Percentiles rank a stretch among this genome's conserved stretches.
Evolutionary conservation across 768 basidiomycete genomes (phyloP).

Genomic region (Naganishia kalamii): DNA sequence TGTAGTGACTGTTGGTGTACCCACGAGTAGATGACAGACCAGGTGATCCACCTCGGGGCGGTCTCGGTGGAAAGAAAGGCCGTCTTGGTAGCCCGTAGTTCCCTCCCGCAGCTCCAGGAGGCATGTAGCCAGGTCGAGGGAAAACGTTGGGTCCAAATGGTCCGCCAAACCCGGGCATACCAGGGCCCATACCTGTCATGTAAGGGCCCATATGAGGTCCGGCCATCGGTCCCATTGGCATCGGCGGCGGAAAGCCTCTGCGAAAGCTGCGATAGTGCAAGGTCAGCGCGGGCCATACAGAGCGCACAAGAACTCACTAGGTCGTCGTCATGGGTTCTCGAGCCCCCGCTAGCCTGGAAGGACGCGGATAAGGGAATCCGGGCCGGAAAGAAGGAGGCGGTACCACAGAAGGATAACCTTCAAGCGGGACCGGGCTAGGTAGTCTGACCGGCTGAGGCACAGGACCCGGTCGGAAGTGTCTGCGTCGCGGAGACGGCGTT

Average conservation of each 20-base stretch:
- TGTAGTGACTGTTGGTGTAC: constrained; percentile 5
- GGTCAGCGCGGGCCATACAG: neutral
- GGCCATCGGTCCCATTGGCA: constrained; percentile 22
- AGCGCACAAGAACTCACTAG: constrained; percentile 29
- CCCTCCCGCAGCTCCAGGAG: constrained; percentile 41
- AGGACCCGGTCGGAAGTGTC: constrained; percentile 19
- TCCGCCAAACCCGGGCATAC: constrained; percentile 42
- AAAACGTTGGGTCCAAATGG: constrained; percentile 45
- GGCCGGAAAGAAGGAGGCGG: constrained; percentile 14
- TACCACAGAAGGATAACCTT: constrained; percentile 7
- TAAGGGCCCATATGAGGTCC: constrained; percentile 43
- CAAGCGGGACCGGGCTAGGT: constrained; percentile 17
- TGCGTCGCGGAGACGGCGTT: neutral
- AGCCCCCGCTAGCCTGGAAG: constrained; percentile 42
- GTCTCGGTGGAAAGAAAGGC: constrained; percentile 16
- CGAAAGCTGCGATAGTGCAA: constrained; percentile 9
- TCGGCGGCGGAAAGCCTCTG: constrained; percentile 21
- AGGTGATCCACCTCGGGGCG: constrained; percentile 17
- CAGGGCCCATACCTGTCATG: constrained; percentile 43
- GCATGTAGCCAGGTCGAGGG: constrained; percentile 43
- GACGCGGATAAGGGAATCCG: constrained; percentile 22
- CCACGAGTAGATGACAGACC: neutral
- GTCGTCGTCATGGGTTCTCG: constrained; percentile 46
- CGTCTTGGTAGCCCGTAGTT: constrained; percentile 42
- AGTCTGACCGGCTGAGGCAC: constrained; percentile 16